Percentiles rank a stretch among this genome's conserved stretches.
Conservation (phyloP, 257 asterid species). For the Nicotiana paniculata region DNA sequence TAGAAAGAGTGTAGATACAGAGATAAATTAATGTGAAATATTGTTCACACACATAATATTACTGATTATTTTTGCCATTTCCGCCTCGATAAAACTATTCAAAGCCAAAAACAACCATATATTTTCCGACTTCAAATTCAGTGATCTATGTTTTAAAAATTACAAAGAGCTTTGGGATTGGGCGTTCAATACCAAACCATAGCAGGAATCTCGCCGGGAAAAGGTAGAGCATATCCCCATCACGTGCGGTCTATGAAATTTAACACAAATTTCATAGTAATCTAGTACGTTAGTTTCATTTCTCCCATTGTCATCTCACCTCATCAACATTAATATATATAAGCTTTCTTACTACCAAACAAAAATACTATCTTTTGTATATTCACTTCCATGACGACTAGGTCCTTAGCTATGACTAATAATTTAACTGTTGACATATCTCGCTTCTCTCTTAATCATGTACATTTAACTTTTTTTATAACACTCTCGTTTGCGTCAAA, state of each 20-base stretch:
- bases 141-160: background rate
- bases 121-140: too few relatives aligned
- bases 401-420: background rate
- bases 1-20: too few relatives aligned
- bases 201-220: slow-evolving; percentile 66
- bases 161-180: background rate
- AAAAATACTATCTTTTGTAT: slow-evolving; percentile 3
- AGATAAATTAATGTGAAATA: too few relatives aligned
- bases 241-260: slow-evolving; percentile 33
- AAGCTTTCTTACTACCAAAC: slow-evolving; percentile 17
- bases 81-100: too few relatives aligned
- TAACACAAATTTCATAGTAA: slow-evolving; percentile 3
- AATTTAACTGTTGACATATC: background rate
- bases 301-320: background rate
- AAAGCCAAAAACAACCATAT: too few relatives aligned
- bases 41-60: too few relatives aligned
- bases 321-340: slow-evolving; percentile 9
- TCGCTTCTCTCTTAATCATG: background rate
- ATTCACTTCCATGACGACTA: slow-evolving; percentile 1
- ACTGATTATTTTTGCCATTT: too few relatives aligned
- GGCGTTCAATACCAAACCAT: background rate
- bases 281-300: slow-evolving; percentile 1
- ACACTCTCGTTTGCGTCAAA: accelerated
- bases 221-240: slow-evolving; percentile 31
- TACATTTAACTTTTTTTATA: too few relatives aligned